Conservation (phyloP, 169 alveolate genomes). For the Cryptosporidium meleagridis region DNA sequence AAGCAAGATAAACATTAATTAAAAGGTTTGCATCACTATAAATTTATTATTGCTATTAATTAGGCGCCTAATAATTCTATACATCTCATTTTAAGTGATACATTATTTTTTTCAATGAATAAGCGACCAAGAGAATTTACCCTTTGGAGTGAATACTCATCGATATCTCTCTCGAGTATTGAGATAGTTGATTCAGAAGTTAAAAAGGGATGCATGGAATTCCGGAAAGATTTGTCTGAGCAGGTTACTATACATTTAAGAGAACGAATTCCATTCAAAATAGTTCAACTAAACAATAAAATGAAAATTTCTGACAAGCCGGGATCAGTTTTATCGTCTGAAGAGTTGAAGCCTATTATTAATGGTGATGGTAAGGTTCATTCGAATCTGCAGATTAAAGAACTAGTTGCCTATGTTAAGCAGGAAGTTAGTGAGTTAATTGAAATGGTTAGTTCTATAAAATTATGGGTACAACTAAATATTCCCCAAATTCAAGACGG, state of each 20-base stretch:
- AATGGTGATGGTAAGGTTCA: constrained; percentile 75
- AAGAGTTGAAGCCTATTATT: constrained; percentile 6
- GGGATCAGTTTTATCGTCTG: constrained; percentile 25
- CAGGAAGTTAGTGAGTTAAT: constrained; percentile 88
- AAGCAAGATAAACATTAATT: neutral
- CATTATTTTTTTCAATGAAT: constrained; percentile 2
- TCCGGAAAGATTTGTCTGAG: constrained; percentile 85
- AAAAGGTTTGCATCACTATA: neutral
- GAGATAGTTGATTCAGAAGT: constrained; percentile 84
- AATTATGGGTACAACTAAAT: constrained; percentile 89
- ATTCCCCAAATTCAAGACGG: constrained; percentile 92
- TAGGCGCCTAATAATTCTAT: constrained; percentile 20
- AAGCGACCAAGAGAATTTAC: constrained; percentile 49
- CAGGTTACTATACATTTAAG: constrained; percentile 85
- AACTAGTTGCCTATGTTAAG: constrained; percentile 83
- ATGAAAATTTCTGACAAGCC: constrained; percentile 80
- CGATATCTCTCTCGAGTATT: constrained; percentile 73
- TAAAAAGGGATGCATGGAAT: constrained; percentile 83
- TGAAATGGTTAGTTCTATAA: constrained; percentile 83
- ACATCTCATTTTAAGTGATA: neutral
- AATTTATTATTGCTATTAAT: neutral
- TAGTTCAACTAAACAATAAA: constrained; percentile 83
- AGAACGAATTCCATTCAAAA: constrained; percentile 88
- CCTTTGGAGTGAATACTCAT: constrained; percentile 55
- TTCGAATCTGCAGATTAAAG: constrained; percentile 85